A percentile compares a stretch with the other conserved stretches of the same genome.
These are phyloP conservation scores for Lachnellula suecica DNA, from an alignment of 2,329 filamentous ascomycete genomes.

Conservation along the genomic window DNA sequence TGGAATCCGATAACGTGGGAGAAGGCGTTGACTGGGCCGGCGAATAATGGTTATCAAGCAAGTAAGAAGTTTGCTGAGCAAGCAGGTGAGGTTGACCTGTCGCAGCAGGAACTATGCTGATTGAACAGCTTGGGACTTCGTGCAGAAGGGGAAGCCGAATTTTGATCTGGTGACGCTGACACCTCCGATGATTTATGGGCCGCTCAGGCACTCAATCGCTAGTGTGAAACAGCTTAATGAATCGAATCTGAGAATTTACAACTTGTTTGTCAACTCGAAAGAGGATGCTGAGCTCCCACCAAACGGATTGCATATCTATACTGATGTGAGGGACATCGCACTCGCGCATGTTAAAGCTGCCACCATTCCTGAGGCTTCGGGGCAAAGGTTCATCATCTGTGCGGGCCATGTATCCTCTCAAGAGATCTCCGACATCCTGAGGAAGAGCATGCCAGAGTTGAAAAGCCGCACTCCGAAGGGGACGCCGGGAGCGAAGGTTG, in stretches of 20 bases:
- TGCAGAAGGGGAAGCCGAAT: constrained; percentile 47
- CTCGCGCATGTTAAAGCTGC: constrained; percentile 58
- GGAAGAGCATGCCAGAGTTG: constrained; percentile 50
- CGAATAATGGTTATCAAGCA: constrained; percentile 46
- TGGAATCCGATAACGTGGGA: constrained; percentile 56
- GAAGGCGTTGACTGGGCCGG: constrained; percentile 26
- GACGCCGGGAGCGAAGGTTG: constrained; percentile 26
- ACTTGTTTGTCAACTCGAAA: constrained; percentile 50
- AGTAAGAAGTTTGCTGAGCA: constrained; percentile 66
- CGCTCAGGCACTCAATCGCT: constrained; percentile 56
- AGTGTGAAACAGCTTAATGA: constrained; percentile 64
- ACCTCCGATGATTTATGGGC: constrained; percentile 60
- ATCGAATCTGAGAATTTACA: constrained; percentile 59
- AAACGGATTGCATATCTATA: constrained; percentile 47
- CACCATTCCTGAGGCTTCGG: constrained; percentile 52
- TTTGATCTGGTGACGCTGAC: constrained; percentile 61
- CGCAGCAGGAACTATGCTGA: constrained; percentile 68
- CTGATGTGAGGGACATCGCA: constrained; percentile 59
- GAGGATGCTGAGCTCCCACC: constrained; percentile 46
- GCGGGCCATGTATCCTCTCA: constrained; percentile 57
- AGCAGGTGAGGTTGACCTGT: no score
- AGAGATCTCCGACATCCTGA: constrained; percentile 52
- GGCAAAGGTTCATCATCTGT: constrained; percentile 60
- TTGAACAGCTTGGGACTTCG: constrained; percentile 61
- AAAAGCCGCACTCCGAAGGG: constrained; percentile 44